Percentiles rank a stretch among this genome's conserved stretches.
These are phyloP conservation scores for Nicotiana noctiflora DNA, from an alignment of 257 asterid genomes.

Conservation along the genomic window DNA sequence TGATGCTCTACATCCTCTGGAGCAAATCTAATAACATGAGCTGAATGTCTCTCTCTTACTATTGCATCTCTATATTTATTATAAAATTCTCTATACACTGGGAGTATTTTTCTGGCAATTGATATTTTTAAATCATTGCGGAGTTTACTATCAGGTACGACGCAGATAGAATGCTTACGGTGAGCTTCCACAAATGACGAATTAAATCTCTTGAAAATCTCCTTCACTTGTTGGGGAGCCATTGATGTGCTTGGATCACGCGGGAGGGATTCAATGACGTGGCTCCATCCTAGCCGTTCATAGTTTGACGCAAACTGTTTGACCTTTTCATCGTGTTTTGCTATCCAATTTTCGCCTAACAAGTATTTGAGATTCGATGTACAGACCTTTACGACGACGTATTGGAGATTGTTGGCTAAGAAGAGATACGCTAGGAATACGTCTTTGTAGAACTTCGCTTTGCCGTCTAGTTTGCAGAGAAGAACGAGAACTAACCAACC, in stretches of 20 bases:
- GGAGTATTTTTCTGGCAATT: constrained; percentile 36
- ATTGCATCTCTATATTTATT: constrained; percentile 17
- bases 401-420: constrained; percentile 68
- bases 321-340: constrained; percentile 46
- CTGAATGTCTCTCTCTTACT: constrained; percentile 33
- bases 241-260: constrained; percentile 27
- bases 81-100: constrained; percentile 54
- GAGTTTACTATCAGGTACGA: constrained; percentile 51
- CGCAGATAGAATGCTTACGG: constrained; percentile 44
- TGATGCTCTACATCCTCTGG: constrained; percentile 63
- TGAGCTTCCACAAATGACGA: constrained; percentile 53
- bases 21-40: constrained; percentile 43
- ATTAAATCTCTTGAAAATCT: constrained; percentile 53
- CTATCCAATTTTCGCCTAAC: constrained; percentile 71
- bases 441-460: constrained; percentile 63
- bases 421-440: constrained; percentile 49
- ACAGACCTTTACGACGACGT: constrained; percentile 48
- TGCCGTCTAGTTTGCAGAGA: constrained; percentile 66
- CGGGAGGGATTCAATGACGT: constrained; percentile 48
- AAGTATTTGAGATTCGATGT: constrained; percentile 55
- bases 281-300: constrained; percentile 71
- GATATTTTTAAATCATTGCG: constrained; percentile 48
- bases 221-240: constrained; percentile 36
- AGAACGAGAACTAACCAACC: constrained; percentile 64
- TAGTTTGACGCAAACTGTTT: constrained; percentile 46